Evolutionary conservation across 345 rosid species (phyloP).

Genomic region (Erodium maritimum): DNA sequence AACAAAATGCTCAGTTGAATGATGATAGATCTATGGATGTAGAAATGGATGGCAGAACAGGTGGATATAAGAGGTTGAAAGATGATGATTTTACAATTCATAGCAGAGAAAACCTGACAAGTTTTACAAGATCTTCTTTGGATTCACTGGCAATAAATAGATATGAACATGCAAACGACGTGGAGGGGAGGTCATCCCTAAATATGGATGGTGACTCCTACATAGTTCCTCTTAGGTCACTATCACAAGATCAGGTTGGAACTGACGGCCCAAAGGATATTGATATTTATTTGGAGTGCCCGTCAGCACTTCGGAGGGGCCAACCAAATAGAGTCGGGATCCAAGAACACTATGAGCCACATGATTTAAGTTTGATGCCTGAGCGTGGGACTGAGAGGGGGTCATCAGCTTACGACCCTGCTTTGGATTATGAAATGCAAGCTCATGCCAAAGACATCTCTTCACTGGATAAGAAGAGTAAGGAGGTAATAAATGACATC

Average conservation of each 20-base stretch:
- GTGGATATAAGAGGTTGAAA: conserved; percentile 24
- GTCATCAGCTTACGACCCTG: conserved; percentile 56
- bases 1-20: conserved; percentile 20
- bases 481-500: conserved; percentile 18
- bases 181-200: conserved; percentile 34
- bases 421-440: conserved; percentile 64
- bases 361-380: conserved; percentile 66
- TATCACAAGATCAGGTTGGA: conserved; percentile 28
- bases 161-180: conserved; percentile 33
- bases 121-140: conserved; percentile 24
- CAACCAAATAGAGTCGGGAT: conserved; percentile 24
- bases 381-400: conserved; percentile 52
- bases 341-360: conserved; percentile 58
- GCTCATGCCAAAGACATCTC: conserved; percentile 21
- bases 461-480: conserved; percentile 31
- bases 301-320: conserved; percentile 27
- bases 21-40: conserved; percentile 30
- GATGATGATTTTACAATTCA: conserved; percentile 48
- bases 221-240: conserved; percentile 51
- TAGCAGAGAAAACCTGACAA: conserved; percentile 25
- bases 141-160: conserved; percentile 40
- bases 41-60: conserved; percentile 34
- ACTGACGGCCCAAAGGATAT: conserved; percentile 34
- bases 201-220: conserved; percentile 68
- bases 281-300: conserved; percentile 55